These are phyloP conservation scores for Pythium monospermum DNA, from an alignment of 352 stramenopile species.

Conservation along the genomic window DNA sequence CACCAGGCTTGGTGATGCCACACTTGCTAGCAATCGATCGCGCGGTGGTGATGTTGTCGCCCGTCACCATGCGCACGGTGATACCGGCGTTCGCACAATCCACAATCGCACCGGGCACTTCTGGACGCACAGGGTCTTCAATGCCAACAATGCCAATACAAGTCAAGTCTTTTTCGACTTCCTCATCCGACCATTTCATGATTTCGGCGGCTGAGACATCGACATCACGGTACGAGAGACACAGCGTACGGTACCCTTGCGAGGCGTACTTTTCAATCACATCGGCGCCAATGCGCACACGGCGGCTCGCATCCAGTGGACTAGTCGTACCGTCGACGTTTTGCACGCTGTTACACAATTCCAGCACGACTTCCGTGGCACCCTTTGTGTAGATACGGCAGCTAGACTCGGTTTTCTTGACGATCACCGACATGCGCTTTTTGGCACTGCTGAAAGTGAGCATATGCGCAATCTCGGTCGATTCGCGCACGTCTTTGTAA, in stretches of 20 bases:
- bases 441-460: conserved; percentile 82
- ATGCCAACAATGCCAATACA: conserved; percentile 92
- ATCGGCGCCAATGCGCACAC: not conserved
- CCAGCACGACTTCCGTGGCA: not conserved
- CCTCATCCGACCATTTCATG: conserved; percentile 61
- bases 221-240: conserved; percentile 83
- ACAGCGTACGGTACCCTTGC: conserved; percentile 80
- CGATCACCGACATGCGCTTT: conserved; percentile 79
- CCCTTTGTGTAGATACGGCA: conserved; percentile 71
- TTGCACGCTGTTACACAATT: not conserved
- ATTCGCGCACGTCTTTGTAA: conserved; percentile 42
- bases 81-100: conserved; percentile 95
- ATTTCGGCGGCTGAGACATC: conserved; percentile 55
- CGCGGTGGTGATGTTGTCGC: conserved; percentile 96
- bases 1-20: conserved; percentile 51
- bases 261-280: not conserved
- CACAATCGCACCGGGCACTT: conserved; percentile 91
- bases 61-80: conserved; percentile 98
- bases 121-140: conserved; percentile 90
- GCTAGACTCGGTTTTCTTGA: conserved; percentile 36
- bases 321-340: not conserved
- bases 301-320: not conserved
- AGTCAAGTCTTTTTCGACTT: conserved; percentile 86
- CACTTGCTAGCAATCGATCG: conserved; percentile 73
- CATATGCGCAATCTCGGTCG: conserved; percentile 58